Evolutionary conservation across 805 yeast species (phyloP).

Genomic region (Wickerhamiella nectarea): DNA sequence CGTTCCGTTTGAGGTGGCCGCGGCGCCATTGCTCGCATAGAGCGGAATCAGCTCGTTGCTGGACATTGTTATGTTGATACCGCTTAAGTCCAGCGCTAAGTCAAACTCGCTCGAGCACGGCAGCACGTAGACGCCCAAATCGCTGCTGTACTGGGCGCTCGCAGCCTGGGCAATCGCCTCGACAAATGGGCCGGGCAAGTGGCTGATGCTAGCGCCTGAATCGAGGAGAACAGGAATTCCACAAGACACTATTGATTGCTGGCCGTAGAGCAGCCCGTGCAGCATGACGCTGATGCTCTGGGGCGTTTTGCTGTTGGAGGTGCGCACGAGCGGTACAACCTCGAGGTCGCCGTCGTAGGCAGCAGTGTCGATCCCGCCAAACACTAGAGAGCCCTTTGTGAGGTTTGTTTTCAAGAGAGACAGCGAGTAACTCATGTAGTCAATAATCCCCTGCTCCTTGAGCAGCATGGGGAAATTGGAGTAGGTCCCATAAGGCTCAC

Average conservation of each 20-base stretch:
- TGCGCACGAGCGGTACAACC: conserved; percentile 21
- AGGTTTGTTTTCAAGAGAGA: conserved; percentile 27
- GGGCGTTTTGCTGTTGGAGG: neutral
- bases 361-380: conserved; percentile 56
- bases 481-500: conserved; percentile 13
- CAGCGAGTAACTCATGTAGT: conserved; percentile 33
- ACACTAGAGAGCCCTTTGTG: conserved; percentile 37
- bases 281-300: conserved; percentile 2
- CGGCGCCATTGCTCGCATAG: conserved; percentile 9
- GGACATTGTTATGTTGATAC: conserved; percentile 10
- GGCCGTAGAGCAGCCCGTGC: neutral
- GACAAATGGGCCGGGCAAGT: conserved; percentile 16
- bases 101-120: conserved; percentile 9
- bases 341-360: conserved; percentile 39
- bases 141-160: conserved; percentile 28
- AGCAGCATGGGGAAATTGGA: conserved; percentile 24
- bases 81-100: conserved; percentile 12
- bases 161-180: conserved; percentile 20
- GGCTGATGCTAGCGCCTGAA: conserved; percentile 16
- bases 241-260: neutral
- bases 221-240: conserved; percentile 22
- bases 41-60: conserved; percentile 10
- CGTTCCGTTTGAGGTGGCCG: conserved; percentile 27
- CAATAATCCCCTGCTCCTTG: conserved; percentile 30
- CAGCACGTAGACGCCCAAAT: conserved; percentile 27